Conservation (phyloP, 371 early-diverging fungal genomes). For the Sporodiniella umbellata region DNA sequence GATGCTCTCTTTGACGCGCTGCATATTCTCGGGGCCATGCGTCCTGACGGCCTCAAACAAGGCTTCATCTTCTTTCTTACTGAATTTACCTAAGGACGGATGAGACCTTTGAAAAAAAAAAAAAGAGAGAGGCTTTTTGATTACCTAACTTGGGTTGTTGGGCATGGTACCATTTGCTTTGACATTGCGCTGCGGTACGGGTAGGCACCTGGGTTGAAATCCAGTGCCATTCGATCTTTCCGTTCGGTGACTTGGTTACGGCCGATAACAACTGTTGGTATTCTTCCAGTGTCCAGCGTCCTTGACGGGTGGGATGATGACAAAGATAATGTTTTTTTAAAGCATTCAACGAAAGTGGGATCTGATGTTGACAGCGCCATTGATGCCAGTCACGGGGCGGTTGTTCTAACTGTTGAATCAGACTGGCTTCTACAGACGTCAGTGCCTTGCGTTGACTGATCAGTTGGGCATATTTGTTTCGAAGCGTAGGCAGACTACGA, state of each 20-base stretch:
- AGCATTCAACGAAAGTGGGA: no score
- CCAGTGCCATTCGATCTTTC: slow-evolving; percentile 7
- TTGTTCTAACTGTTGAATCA: no score
- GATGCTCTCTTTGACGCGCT: slow-evolving; percentile 15
- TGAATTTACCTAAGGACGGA: slow-evolving; percentile 25
- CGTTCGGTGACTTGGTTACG: slow-evolving; percentile 3
- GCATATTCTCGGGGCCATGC: slow-evolving; percentile 12
- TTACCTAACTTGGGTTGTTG: slow-evolving; percentile 5
- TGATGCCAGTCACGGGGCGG: no score
- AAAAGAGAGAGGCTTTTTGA: no score
- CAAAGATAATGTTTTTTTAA: no score
- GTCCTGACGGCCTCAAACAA: slow-evolving; percentile 6
- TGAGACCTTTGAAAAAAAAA: no score
- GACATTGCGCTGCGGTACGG: slow-evolving; percentile 18
- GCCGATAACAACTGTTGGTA: neutral
- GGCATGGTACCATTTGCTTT: slow-evolving; percentile 22
- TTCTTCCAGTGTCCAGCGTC: slow-evolving; percentile 19
- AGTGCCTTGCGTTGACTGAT: no score
- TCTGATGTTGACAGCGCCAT: no score
- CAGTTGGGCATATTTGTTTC: no score
- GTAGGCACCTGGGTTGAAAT: slow-evolving; percentile 7
- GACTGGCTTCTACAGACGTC: no score
- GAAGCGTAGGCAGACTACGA: no score
- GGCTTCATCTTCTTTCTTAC: slow-evolving; percentile 15
- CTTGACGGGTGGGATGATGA: slow-evolving; percentile 1